A percentile compares a stretch with the other conserved stretches of the same genome.
phyloP scores from a whole-genome alignment of 306 rosid species.

The Cucurbita ficifolia region DNA sequence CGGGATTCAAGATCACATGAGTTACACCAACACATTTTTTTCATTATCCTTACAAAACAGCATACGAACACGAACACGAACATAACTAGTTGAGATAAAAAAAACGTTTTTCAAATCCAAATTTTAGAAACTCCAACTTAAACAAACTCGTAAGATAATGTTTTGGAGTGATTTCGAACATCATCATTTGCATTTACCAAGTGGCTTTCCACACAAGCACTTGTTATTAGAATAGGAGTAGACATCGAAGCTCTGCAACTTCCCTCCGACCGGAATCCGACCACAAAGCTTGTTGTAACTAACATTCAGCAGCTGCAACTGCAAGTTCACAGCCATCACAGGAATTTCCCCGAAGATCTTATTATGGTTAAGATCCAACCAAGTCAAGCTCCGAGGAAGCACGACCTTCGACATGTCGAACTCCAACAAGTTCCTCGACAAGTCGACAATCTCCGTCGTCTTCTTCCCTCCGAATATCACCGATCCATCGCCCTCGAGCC shows the following conservation, averaged over 20 bases:
- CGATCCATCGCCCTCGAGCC: slow-evolving; percentile 53
- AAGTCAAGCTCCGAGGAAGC: slow-evolving; percentile 27
- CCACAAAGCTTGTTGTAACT: slow-evolving; percentile 63
- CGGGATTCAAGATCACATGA: too few species aligned
- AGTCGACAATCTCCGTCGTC: slow-evolving; percentile 23
- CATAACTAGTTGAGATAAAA: too few species aligned
- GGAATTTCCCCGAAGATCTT: slow-evolving; percentile 37
- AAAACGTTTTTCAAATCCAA: too few species aligned
- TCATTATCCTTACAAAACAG: too few species aligned
- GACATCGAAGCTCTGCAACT: slow-evolving; percentile 34
- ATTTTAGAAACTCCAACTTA: too few species aligned
- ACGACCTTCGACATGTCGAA: slow-evolving; percentile 33
- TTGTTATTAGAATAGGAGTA: slow-evolving; percentile 33
- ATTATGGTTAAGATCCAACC: slow-evolving; percentile 50
- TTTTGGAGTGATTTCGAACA: too few species aligned
- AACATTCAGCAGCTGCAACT: slow-evolving; percentile 34
- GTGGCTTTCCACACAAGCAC: slow-evolving; percentile 60
- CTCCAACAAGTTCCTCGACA: slow-evolving; percentile 45
- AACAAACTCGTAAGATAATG: too few species aligned
- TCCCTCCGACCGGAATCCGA: slow-evolving; percentile 50
- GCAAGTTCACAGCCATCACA: slow-evolving; percentile 10
- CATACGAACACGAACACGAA: too few species aligned
- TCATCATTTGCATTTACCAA: slow-evolving; percentile 24
- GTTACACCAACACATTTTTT: too few species aligned
- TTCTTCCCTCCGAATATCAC: slow-evolving; percentile 36